A percentile compares a stretch with the other conserved stretches of the same genome.
These are phyloP conservation scores for Aethionema arabicum DNA, from an alignment of 345 rosid species.

Conservation along the genomic window DNA sequence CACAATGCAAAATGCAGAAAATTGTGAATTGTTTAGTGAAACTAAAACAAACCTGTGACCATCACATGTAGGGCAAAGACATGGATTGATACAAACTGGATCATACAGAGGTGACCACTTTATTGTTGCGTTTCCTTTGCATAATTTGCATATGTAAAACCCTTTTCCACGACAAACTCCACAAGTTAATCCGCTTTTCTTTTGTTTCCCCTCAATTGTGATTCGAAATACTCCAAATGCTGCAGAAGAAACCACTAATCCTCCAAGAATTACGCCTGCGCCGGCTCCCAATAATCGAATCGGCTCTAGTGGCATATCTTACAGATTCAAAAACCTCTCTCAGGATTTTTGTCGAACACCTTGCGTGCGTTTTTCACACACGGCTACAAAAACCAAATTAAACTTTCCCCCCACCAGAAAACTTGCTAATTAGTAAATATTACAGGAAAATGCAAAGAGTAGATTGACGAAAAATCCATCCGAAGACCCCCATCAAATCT, in stretches of 20 bases:
- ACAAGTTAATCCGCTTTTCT: constrained; percentile 53
- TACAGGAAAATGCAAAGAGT: neutral
- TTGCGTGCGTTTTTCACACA: constrained; percentile 19
- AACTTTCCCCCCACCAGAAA: neutral
- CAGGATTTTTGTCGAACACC: constrained; percentile 44
- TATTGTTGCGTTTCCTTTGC: constrained; percentile 69
- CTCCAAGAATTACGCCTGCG: constrained; percentile 46
- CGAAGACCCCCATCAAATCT: constrained; percentile 1
- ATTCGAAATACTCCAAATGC: constrained; percentile 45
- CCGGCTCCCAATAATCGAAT: constrained; percentile 35
- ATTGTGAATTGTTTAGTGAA: neutral
- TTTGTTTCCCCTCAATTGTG: constrained; percentile 45
- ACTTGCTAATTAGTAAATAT: neutral
- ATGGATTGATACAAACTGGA: constrained; percentile 72
- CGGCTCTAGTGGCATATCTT: constrained; percentile 54
- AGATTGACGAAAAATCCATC: neutral
- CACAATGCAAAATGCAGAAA: neutral
- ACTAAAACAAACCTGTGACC: constrained; percentile 61
- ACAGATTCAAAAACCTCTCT: constrained; percentile 21
- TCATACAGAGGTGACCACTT: constrained; percentile 82
- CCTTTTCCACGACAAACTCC: constrained; percentile 71
- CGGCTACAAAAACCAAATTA: neutral
- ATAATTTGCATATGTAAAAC: constrained; percentile 76
- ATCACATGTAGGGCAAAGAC: constrained; percentile 92
- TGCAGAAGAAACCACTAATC: constrained; percentile 45